A percentile compares a stretch with the other conserved stretches of the same genome.
Conservation (phyloP, 2,329 filamentous ascomycete species). For the Dissoconium aciculare region DNA sequence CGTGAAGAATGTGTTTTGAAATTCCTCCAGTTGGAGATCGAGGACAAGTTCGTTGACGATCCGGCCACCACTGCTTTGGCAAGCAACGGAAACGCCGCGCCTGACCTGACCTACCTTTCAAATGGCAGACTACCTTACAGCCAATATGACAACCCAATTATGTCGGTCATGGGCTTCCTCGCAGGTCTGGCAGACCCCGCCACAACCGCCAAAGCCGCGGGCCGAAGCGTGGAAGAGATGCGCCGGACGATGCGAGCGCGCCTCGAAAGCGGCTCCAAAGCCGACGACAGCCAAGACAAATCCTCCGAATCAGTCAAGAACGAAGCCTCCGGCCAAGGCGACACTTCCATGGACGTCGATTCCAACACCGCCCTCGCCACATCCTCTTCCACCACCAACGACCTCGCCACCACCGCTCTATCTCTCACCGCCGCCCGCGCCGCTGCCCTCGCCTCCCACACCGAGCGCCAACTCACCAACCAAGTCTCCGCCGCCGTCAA, state of each 20-base stretch:
- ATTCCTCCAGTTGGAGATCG: slow-evolving; percentile 90
- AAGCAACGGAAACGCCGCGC: slow-evolving; percentile 41
- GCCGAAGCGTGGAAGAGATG: slow-evolving; percentile 74
- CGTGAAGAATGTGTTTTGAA: slow-evolving; percentile 93
- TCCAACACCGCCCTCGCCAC: slow-evolving; percentile 34
- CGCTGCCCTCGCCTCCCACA: slow-evolving; percentile 79
- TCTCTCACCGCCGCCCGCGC: slow-evolving; percentile 75
- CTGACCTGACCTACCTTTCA: slow-evolving; percentile 46
- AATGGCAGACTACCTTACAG: slow-evolving; percentile 76
- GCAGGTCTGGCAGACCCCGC: slow-evolving; percentile 80
- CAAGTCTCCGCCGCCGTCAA: slow-evolving; percentile 87
- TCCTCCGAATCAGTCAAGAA: slow-evolving; percentile 28
- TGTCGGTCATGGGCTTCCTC: slow-evolving; percentile 90
- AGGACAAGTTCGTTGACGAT: slow-evolving; percentile 82
- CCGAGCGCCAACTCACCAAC: slow-evolving; percentile 91
- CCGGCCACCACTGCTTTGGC: too few relatives aligned
- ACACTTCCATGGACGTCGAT: slow-evolving; percentile 42
- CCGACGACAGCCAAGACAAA: slow-evolving; percentile 36
- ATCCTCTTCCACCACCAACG: slow-evolving; percentile 26
- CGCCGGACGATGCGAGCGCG: slow-evolving; percentile 64
- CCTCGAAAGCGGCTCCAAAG: slow-evolving; percentile 46
- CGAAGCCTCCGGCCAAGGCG: slow-evolving; percentile 39
- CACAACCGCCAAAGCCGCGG: slow-evolving; percentile 79
- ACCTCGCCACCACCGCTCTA: slow-evolving; percentile 58
- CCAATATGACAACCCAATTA: slow-evolving; percentile 86